Evolutionary conservation across 805 yeast species (phyloP).

Genomic region (Ogataea pignaliae): DNA sequence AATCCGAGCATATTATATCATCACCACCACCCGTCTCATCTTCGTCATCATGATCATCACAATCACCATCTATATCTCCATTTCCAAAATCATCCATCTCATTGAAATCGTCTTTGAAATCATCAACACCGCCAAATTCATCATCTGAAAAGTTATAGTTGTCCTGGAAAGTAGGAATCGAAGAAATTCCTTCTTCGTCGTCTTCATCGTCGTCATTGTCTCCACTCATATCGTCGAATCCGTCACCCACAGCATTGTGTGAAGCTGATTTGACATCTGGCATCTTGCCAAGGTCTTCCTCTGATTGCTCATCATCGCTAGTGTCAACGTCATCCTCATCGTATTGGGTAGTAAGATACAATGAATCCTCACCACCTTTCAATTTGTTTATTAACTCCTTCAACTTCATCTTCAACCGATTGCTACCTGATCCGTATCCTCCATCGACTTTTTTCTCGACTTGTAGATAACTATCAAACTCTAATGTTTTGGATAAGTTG

Average conservation of each 20-base stretch:
- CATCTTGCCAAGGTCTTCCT: no score
- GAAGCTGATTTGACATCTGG: no score
- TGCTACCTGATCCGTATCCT: conserved; percentile 67
- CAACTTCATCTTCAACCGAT: conserved; percentile 47
- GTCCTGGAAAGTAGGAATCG: conserved; percentile 1
- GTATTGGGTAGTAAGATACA: conserved; percentile 71
- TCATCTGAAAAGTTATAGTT: conserved; percentile 28
- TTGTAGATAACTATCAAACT: conserved; percentile 32
- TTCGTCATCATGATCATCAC: conserved; percentile 20
- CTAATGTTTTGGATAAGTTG: conserved; percentile 34
- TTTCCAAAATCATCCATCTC: conserved; percentile 30
- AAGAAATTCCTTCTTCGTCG: conserved; percentile 6
- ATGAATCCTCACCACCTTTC: conserved; percentile 37
- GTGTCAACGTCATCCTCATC: conserved; percentile 38
- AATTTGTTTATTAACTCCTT: conserved; percentile 42
- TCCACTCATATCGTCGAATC: conserved; percentile 22
- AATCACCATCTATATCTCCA: conserved; percentile 14
- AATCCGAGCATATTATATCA: conserved; percentile 9
- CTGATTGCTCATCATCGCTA: conserved; percentile 27
- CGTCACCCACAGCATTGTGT: not conserved
- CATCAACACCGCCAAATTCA: conserved; percentile 39
- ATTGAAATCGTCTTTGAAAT: conserved; percentile 48
- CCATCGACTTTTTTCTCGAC: conserved; percentile 55
- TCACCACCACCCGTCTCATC: conserved; percentile 9
- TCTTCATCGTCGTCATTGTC: conserved; percentile 21